These are phyloP conservation scores for Saccharomyces hybrid DNA, from an alignment of 1,139 yeast species.

Conservation along the genomic window DNA sequence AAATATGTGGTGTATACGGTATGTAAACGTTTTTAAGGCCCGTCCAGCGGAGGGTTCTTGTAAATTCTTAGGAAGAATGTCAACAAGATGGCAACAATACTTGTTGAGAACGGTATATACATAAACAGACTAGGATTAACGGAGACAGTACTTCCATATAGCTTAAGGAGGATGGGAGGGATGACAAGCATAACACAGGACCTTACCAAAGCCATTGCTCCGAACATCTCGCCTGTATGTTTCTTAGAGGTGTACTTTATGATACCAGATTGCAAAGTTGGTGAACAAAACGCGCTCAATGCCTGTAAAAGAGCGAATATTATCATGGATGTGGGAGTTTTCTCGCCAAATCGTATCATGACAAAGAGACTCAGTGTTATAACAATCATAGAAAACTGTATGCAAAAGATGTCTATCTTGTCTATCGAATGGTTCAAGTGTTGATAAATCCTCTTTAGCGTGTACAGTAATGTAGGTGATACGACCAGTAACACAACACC, in stretches of 20 bases:
- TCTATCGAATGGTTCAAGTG: constrained; percentile 39
- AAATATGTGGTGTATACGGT: not conserved
- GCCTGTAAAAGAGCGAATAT: constrained; percentile 31
- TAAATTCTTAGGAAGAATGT: constrained; percentile 15
- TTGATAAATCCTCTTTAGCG: constrained; percentile 31
- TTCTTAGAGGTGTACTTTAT: constrained; percentile 41
- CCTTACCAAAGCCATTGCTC: constrained; percentile 42
- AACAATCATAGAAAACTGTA: constrained; percentile 36
- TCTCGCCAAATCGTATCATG: constrained; percentile 9
- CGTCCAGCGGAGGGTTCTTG: constrained; percentile 7
- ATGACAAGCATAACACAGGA: constrained; percentile 35
- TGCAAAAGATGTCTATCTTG: constrained; percentile 43
- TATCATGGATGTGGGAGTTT: constrained; percentile 11
- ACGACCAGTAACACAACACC: constrained; percentile 38
- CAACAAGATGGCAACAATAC: constrained; percentile 12
- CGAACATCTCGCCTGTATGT: constrained; percentile 45
- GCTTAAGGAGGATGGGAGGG: constrained; percentile 36
- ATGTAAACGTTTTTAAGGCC: not conserved
- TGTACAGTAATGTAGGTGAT: constrained; percentile 38
- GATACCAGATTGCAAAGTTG: constrained; percentile 40
- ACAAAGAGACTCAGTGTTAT: constrained; percentile 30
- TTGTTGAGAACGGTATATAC: constrained; percentile 17
- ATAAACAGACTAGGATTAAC: constrained; percentile 27
- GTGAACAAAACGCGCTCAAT: constrained; percentile 37
- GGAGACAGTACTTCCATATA: constrained; percentile 37